phyloP scores from a whole-genome alignment of 129 eudicot genomes.

The Silybum marianum region DNA sequence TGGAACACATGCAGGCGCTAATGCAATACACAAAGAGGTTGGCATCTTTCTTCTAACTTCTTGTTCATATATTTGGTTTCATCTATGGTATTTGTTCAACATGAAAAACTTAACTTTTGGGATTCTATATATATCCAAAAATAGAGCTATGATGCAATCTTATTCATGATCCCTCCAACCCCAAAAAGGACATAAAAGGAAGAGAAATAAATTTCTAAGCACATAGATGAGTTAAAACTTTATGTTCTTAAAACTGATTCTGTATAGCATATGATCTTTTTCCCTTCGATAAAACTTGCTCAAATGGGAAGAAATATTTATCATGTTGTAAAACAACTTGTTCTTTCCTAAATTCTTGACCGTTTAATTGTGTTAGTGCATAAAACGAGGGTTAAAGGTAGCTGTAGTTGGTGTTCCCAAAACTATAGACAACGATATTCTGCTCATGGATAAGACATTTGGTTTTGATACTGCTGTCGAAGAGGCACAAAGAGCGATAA shows the following conservation, averaged over 20 bases:
- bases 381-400: constrained; percentile 74
- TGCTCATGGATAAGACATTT: constrained; percentile 97
- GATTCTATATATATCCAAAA: too few relatives aligned
- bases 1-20: constrained; percentile 98
- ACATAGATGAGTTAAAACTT: too few relatives aligned
- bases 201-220: too few relatives aligned
- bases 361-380: constrained; percentile 50
- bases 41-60: constrained; percentile 4
- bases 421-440: constrained; percentile 95
- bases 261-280: too few relatives aligned
- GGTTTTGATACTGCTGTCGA: constrained; percentile 99
- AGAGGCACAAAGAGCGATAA: constrained; percentile 97
- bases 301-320: not conserved
- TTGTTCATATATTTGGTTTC: not conserved
- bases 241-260: too few relatives aligned
- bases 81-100: too few relatives aligned
- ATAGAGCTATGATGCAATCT: too few relatives aligned
- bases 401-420: constrained; percentile 99
- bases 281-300: not conserved
- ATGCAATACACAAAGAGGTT: constrained; percentile 89
- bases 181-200: too few relatives aligned
- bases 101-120: too few relatives aligned
- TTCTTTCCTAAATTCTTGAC: not conserved
- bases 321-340: not conserved
- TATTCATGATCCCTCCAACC: too few relatives aligned